Percentiles rank a stretch among this genome's conserved stretches.
Evolutionary conservation across 179 eudicot genomes (phyloP).

Genomic region (Vitellaria paradoxa): DNA sequence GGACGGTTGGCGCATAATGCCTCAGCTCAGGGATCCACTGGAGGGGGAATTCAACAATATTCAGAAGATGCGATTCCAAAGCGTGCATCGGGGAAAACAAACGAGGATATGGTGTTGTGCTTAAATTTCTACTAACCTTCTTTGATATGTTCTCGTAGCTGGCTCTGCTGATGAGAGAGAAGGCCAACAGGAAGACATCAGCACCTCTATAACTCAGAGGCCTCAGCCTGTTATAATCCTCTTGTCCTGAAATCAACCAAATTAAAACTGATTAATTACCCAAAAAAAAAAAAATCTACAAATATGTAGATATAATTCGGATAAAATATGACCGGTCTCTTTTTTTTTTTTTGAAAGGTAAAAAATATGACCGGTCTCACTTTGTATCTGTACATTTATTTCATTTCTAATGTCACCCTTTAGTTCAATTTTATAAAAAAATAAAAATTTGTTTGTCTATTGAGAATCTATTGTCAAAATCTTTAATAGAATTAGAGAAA

Average conservation of each 20-base stretch:
- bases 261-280: not conserved
- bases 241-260: constrained; percentile 32
- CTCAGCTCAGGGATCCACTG: constrained; percentile 51
- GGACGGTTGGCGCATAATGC: constrained; percentile 48
- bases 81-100: not conserved
- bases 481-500: too few relatives aligned
- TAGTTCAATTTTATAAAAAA: too few relatives aligned
- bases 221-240: constrained; percentile 47
- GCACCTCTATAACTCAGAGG: constrained; percentile 51
- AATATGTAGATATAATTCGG: too few relatives aligned
- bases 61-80: not conserved
- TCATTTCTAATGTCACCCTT: too few relatives aligned
- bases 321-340: too few relatives aligned
- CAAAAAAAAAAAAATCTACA: too few relatives aligned
- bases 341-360: too few relatives aligned
- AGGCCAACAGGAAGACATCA: constrained; percentile 47
- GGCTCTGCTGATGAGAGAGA: constrained; percentile 46
- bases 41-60: not conserved
- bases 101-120: not conserved
- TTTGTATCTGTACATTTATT: too few relatives aligned
- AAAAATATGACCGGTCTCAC: too few relatives aligned
- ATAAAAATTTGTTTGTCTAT: too few relatives aligned
- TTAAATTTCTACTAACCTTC: constrained; percentile 27
- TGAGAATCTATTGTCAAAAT: too few relatives aligned
- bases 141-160: constrained; percentile 46